A percentile compares a stretch with the other conserved stretches of the same genome.
Evolutionary conservation across 352 stramenopile genomes (phyloP).

Genomic region (Pythium graminicola): DNA sequence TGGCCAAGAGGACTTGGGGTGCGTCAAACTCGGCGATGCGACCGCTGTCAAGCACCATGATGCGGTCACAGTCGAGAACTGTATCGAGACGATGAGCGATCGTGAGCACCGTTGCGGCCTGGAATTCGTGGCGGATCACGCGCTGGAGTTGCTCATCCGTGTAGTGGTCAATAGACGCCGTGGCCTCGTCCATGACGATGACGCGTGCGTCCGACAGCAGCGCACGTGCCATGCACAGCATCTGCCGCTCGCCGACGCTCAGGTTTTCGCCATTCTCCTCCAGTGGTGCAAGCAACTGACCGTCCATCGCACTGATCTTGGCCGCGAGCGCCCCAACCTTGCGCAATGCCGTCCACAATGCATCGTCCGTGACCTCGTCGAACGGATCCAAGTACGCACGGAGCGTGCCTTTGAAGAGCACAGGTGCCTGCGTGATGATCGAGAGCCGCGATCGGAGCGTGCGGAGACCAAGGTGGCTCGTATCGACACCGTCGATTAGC

Average conservation of each 20-base stretch:
- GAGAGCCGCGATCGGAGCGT: constrained; percentile 27
- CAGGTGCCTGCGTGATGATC: constrained; percentile 72
- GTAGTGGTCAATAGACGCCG: constrained; percentile 52
- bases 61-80: constrained; percentile 86
- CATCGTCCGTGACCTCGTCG: constrained; percentile 51
- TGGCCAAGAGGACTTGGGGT: constrained; percentile 28
- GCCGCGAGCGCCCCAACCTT: constrained; percentile 51
- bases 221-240: constrained; percentile 26
- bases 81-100: constrained; percentile 93
- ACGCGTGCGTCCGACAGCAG: too few relatives aligned
- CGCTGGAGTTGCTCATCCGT: constrained; percentile 61
- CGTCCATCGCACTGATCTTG: constrained; percentile 11
- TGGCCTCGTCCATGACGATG: too few relatives aligned
- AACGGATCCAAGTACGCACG: constrained; percentile 87
- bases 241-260: constrained; percentile 87
- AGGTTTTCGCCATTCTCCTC: constrained; percentile 89
- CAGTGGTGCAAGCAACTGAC: constrained; percentile 18
- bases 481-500: constrained; percentile 35
- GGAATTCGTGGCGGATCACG: constrained; percentile 86
- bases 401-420: constrained; percentile 88
- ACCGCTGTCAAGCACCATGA: constrained; percentile 86
- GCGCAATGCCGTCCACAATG: constrained; percentile 67
- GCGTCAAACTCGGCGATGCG: constrained; percentile 82
- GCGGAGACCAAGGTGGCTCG: constrained; percentile 24
- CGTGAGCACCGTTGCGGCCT: constrained; percentile 83